These are phyloP conservation scores for Mycena vitilis DNA, from an alignment of 768 basidiomycete genomes.

Conservation along the genomic window DNA sequence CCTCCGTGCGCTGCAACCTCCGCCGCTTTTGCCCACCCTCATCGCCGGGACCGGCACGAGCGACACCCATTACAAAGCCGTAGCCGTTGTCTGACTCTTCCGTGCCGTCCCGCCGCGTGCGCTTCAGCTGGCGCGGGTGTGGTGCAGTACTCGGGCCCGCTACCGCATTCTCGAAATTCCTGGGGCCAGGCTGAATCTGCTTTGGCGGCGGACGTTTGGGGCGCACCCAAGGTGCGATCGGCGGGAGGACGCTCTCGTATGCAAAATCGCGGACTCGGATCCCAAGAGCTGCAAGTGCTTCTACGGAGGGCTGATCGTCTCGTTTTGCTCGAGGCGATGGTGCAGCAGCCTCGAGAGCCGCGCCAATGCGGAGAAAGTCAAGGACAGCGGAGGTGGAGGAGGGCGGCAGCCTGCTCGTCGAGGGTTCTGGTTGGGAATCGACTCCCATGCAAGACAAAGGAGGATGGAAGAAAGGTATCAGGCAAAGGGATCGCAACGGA, in stretches of 20 bases:
- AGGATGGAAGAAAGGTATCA: not conserved
- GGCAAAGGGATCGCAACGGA: not conserved
- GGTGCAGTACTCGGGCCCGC: conserved; percentile 34
- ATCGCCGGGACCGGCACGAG: conserved; percentile 11
- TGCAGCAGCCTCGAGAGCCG: not conserved
- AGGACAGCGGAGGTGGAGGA: conserved; percentile 4
- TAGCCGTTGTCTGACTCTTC: conserved; percentile 25
- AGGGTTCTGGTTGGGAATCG: conserved; percentile 19
- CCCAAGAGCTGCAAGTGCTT: conserved; percentile 46
- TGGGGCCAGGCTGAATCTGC: conserved; percentile 54
- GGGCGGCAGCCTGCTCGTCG: conserved; percentile 11
- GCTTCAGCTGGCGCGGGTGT: conserved; percentile 17
- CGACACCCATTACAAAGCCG: conserved; percentile 29
- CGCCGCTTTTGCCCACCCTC: not conserved
- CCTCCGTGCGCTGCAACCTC: conserved; percentile 21
- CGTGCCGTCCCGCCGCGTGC: conserved; percentile 28
- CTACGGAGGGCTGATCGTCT: conserved; percentile 40
- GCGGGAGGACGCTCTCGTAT: conserved; percentile 74
- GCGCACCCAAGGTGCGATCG: conserved; percentile 60
- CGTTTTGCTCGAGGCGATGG: not conserved
- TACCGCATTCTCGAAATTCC: conserved; percentile 26
- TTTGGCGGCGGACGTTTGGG: conserved; percentile 49
- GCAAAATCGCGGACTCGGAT: conserved; percentile 66
- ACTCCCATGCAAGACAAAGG: conserved; percentile 14
- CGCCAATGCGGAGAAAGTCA: conserved; percentile 5